phyloP scores from a whole-genome alignment of 495 filamentous ascomycete genomes.

The Xylona heveae region DNA sequence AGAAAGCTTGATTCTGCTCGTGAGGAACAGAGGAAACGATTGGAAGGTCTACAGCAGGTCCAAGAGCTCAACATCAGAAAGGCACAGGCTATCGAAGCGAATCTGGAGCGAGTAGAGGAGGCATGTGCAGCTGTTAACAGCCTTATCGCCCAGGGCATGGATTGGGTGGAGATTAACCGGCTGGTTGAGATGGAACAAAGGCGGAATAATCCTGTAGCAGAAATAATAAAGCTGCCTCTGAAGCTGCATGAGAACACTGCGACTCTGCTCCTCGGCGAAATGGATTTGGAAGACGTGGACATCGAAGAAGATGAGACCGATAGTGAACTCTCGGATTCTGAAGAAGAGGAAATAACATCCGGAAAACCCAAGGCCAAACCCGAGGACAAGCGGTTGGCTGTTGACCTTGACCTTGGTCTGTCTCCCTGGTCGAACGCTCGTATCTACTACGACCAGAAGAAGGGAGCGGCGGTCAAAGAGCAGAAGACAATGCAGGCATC shows the following conservation, averaged over 20 bases:
- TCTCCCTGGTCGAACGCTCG: conserved; percentile 75
- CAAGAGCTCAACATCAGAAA: conserved; percentile 76
- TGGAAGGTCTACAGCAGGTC: conserved; percentile 56
- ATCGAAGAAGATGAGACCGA: conserved; percentile 41
- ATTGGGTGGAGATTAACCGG: conserved; percentile 78
- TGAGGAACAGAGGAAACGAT: conserved; percentile 59
- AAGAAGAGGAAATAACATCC: conserved; percentile 21
- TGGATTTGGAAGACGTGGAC: conserved; percentile 29
- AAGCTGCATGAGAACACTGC: conserved; percentile 77
- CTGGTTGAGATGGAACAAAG: conserved; percentile 72
- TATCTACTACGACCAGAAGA: conserved; percentile 81
- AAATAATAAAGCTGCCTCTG: conserved; percentile 69
- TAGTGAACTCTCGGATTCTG: conserved; percentile 39
- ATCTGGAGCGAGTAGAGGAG: conserved; percentile 73
- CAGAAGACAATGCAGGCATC: conserved; percentile 71
- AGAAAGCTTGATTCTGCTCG: conserved; percentile 63
- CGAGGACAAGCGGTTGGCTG: conserved; percentile 28
- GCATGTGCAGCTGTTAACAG: conserved; percentile 81
- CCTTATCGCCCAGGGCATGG: conserved; percentile 79
- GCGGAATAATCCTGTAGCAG: conserved; percentile 63
- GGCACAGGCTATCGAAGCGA: conserved; percentile 73
- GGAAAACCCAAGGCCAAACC: conserved; percentile 16
- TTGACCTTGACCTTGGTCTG: conserved; percentile 70
- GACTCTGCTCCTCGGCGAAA: conserved; percentile 46
- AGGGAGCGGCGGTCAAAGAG: conserved; percentile 60